These are phyloP conservation scores for Leccinum griseonigrum DNA, from an alignment of 1,284 basidiomycete genomes.

Conservation along the genomic window DNA sequence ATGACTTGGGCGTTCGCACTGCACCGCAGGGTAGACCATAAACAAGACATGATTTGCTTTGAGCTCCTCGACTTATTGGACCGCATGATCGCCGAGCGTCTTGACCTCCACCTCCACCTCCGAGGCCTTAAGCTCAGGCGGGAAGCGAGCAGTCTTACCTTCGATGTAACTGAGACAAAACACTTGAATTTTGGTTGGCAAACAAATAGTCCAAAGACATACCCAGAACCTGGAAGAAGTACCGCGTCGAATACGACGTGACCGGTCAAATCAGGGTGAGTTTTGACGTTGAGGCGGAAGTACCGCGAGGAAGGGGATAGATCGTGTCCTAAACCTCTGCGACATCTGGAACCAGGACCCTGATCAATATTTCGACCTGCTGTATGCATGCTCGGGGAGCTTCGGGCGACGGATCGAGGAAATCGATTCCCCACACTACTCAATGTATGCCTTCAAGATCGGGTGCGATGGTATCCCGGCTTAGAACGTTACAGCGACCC, in stretches of 20 bases:
- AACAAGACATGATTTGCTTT: slow-evolving; percentile 50
- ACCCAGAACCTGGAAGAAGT: too few relatives aligned
- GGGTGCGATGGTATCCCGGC: slow-evolving; percentile 30
- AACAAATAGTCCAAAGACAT: too few relatives aligned
- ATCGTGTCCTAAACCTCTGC: slow-evolving; percentile 20
- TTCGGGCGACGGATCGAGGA: slow-evolving; percentile 29
- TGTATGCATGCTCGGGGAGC: slow-evolving; percentile 19
- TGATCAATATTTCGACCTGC: slow-evolving; percentile 18
- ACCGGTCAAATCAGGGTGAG: slow-evolving; percentile 7
- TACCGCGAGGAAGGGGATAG: slow-evolving; percentile 24
- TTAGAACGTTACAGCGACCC: slow-evolving; percentile 16
- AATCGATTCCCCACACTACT: slow-evolving; percentile 31
- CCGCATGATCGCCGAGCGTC: slow-evolving; percentile 45
- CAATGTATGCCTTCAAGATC: slow-evolving; percentile 30
- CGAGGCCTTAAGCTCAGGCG: too few relatives aligned
- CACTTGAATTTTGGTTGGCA: too few relatives aligned
- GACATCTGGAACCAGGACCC: slow-evolving; percentile 21
- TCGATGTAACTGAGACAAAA: too few relatives aligned
- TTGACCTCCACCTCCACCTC: too few relatives aligned
- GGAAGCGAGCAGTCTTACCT: too few relatives aligned
- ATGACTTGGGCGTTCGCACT: slow-evolving; percentile 42
- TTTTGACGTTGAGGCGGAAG: slow-evolving; percentile 26
- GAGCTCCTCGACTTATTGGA: slow-evolving; percentile 51
- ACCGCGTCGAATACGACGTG: too few relatives aligned
- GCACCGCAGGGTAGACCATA: slow-evolving; percentile 64